These are phyloP conservation scores for Fusarium illudens DNA, from an alignment of 2,329 filamentous ascomycete genomes.

Conservation along the genomic window DNA sequence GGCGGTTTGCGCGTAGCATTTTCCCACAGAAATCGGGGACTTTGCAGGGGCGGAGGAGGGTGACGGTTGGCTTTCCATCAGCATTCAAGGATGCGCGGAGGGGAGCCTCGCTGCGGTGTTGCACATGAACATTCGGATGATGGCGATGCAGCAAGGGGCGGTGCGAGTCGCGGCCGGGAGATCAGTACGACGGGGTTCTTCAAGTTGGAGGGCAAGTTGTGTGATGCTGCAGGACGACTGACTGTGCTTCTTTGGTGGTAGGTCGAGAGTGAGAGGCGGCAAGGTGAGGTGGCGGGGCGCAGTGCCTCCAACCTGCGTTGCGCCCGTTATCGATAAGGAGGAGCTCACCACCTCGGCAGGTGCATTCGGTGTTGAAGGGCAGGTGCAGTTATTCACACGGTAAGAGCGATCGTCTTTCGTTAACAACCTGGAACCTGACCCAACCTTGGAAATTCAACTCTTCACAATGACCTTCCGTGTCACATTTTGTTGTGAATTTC, in stretches of 20 bases:
- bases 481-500: not conserved
- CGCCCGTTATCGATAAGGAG: constrained; percentile 31
- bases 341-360: not conserved
- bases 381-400: not conserved
- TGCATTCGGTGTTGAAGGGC: not conserved
- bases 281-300: constrained; percentile 26
- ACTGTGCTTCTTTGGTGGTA: constrained; percentile 11
- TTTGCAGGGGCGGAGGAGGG: constrained; percentile 18
- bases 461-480: not conserved
- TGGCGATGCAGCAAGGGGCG: not conserved
- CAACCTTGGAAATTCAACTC: not conserved
- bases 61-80: constrained; percentile 40
- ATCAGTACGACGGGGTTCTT: not conserved
- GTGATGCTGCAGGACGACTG: constrained; percentile 13
- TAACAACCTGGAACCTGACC: too few species aligned
- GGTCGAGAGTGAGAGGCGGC: constrained; percentile 16
- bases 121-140: constrained; percentile 29
- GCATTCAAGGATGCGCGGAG: constrained; percentile 32
- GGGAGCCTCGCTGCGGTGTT: constrained; percentile 28
- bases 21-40: constrained; percentile 46
- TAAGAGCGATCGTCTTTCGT: not conserved
- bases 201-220: constrained; percentile 15
- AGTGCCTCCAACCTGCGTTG: constrained; percentile 1
- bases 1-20: constrained; percentile 50
- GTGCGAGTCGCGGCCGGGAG: not conserved